phyloP scores from a whole-genome alignment of 371 early-diverging fungal species.

The Synchytrium microbalum region DNA sequence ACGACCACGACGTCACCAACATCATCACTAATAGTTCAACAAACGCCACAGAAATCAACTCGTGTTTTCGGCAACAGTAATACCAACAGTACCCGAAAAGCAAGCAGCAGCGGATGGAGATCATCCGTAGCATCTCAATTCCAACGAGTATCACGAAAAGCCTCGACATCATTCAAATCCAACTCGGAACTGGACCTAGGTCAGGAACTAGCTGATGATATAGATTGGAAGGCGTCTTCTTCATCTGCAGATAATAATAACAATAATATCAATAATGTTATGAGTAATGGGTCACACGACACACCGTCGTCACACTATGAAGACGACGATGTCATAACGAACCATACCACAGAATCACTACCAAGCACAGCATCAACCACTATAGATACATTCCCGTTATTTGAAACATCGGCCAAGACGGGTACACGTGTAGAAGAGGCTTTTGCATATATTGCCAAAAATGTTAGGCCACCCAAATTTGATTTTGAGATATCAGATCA shows the following conservation, averaged over 20 bases:
- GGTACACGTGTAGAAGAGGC: conserved; percentile 23
- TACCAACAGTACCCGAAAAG: neutral
- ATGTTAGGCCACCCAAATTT: conserved; percentile 3
- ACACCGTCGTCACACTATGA: neutral
- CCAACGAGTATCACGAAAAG: neutral
- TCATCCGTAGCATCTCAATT: neutral
- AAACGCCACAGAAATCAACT: neutral
- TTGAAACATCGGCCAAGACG: conserved; percentile 26
- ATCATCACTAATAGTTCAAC: neutral
- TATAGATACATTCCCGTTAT: conserved; percentile 18
- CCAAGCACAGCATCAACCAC: too few species aligned
- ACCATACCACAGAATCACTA: too few species aligned
- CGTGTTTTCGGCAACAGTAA: neutral
- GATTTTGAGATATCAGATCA: neutral
- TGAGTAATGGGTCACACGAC: neutral
- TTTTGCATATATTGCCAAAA: conserved; percentile 23
- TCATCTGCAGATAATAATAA: too few species aligned
- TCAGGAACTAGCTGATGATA: neutral
- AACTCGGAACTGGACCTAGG: neutral
- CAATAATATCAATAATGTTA: too few species aligned
- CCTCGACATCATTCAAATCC: neutral
- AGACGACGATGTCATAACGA: neutral
- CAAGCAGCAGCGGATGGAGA: neutral
- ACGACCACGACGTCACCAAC: neutral
- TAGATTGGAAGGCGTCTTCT: neutral